Percentiles rank a stretch among this genome's conserved stretches.
Conservation (phyloP, 2,329 filamentous ascomycete species). For the Dendrostoma leiphaemia region DNA sequence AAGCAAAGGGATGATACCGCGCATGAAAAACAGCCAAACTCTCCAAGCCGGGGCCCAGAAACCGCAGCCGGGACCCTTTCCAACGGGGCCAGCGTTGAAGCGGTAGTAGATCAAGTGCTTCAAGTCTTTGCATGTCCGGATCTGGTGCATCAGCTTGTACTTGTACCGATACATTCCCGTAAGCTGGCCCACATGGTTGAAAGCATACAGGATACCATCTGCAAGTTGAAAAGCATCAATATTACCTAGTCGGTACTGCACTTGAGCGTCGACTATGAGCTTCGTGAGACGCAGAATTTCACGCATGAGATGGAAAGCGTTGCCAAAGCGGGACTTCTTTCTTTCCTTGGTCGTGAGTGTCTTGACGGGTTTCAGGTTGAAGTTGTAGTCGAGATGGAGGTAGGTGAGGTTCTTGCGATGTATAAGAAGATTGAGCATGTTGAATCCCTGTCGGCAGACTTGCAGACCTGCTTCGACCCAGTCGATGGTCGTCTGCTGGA, state of each 20-base stretch:
- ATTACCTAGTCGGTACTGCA: conserved; percentile 95
- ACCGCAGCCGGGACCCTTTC: conserved; percentile 95
- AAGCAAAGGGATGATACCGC: conserved; percentile 92
- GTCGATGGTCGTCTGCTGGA: conserved; percentile 98
- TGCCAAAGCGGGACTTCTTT: conserved; percentile 98
- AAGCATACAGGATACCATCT: conserved; percentile 97
- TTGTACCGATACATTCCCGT: conserved; percentile 99
- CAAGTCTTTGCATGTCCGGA: conserved; percentile 96
- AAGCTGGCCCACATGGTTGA: conserved; percentile 97
- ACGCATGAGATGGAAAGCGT: conserved; percentile 98
- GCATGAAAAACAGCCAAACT: conserved; percentile 99
- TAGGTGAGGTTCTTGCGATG: conserved; percentile 99
- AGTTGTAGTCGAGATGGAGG: conserved; percentile 98
- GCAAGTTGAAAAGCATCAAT: conserved; percentile 98
- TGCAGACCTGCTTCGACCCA: conserved; percentile 99
- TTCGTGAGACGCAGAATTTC: conserved; percentile 96
- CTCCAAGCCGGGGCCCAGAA: conserved; percentile 99
- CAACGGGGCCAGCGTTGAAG: conserved; percentile 95
- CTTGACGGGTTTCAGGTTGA: conserved; percentile 98
- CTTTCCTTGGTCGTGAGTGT: conserved; percentile 97
- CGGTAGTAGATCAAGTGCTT: conserved; percentile 99
- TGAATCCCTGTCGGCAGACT: conserved; percentile 97
- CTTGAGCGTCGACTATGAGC: conserved; percentile 96
- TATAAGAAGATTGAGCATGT: conserved; percentile 97
- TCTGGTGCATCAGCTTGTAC: conserved; percentile 99